phyloP scores from a whole-genome alignment of 169 alveolate species.

The Amoebophrya sp. region DNA sequence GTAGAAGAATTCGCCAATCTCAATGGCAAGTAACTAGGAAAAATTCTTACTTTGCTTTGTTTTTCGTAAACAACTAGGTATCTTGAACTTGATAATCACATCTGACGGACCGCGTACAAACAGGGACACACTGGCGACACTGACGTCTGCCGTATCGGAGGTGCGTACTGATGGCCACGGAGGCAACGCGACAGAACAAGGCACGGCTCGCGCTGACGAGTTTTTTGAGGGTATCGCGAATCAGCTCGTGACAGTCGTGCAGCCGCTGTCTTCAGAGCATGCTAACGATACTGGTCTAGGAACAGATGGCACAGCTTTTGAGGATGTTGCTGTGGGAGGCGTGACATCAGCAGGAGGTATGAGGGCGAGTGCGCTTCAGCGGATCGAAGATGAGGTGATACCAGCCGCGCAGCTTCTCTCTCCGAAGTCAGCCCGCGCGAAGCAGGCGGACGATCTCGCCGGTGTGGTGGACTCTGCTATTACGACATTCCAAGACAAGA shows the following conservation, averaged over 20 bases:
- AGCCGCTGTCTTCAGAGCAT: not conserved
- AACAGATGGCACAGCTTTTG: not conserved
- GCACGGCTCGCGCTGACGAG: not conserved
- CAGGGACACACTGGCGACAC: not conserved
- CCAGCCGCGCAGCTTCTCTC: not conserved
- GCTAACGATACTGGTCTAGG: too few relatives aligned
- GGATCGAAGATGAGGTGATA: not conserved
- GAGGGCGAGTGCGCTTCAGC: not conserved
- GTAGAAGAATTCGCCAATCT: too few relatives aligned
- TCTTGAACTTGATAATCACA: too few relatives aligned
- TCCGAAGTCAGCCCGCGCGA: not conserved
- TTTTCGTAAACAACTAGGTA: too few relatives aligned
- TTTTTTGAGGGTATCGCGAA: not conserved
- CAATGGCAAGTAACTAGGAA: too few relatives aligned
- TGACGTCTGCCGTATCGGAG: not conserved
- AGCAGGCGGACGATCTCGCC: not conserved
- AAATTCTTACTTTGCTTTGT: too few relatives aligned
- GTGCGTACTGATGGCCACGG: not conserved
- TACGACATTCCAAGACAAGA: too few relatives aligned
- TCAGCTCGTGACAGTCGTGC: not conserved
- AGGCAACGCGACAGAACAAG: not conserved
- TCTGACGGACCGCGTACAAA: too few relatives aligned
- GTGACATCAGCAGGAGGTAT: not conserved
- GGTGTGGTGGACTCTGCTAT: too few relatives aligned
- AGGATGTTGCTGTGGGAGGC: not conserved